Conservation (phyloP, 2,329 filamentous ascomycete genomes). For the Talaromyces amestolkiae region DNA sequence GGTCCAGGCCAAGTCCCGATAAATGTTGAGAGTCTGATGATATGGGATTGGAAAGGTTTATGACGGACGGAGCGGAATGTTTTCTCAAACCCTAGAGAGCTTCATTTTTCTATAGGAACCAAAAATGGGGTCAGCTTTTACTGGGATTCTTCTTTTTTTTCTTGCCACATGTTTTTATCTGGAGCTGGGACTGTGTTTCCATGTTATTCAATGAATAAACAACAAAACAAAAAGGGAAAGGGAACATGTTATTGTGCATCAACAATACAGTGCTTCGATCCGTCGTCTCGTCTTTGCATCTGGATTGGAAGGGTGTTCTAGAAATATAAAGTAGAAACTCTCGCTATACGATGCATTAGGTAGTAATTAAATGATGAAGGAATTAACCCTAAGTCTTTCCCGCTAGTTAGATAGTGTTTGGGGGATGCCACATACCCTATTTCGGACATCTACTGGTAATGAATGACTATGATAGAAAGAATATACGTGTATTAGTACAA, state of each 20-base stretch:
- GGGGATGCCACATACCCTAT: too few relatives aligned
- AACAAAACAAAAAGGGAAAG: slow-evolving; percentile 13
- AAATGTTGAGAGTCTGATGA: slow-evolving; percentile 42
- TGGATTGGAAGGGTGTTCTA: neutral
- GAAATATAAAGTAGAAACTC: neutral
- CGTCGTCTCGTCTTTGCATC: neutral
- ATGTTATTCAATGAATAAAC: slow-evolving; percentile 18
- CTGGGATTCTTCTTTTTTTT: slow-evolving; percentile 15
- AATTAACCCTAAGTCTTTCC: too few relatives aligned
- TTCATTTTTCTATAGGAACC: slow-evolving; percentile 20
- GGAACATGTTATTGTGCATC: slow-evolving; percentile 8
- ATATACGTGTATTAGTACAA: slow-evolving; percentile 5
- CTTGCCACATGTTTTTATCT: slow-evolving; percentile 19
- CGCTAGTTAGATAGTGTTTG: too few relatives aligned
- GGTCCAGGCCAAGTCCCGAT: slow-evolving; percentile 82
- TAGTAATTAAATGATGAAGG: neutral
- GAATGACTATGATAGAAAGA: neutral
- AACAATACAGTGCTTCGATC: slow-evolving; percentile 10
- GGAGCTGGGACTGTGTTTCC: slow-evolving; percentile 20
- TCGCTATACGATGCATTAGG: neutral
- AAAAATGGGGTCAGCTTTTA: slow-evolving; percentile 15
- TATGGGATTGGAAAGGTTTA: slow-evolving; percentile 1
- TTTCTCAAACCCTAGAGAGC: slow-evolving; percentile 23
- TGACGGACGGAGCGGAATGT: slow-evolving; percentile 23
- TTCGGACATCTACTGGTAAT: too few relatives aligned